Percentiles rank a stretch among this genome's conserved stretches.
Conservation (phyloP, 345 rosid species). For the Lumnitzera littorea region DNA sequence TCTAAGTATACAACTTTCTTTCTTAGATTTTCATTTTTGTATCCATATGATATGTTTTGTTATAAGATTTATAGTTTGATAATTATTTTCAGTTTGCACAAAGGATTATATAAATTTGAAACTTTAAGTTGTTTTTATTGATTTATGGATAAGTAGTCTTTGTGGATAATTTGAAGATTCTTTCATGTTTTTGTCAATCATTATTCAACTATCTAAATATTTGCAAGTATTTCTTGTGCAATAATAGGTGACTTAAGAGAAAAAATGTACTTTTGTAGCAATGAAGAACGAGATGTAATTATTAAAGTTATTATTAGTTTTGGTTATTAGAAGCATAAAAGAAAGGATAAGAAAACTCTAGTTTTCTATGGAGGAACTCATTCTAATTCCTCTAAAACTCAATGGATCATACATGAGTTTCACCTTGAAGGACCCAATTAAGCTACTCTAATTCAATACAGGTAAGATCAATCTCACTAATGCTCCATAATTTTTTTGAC, state of each 20-base stretch:
- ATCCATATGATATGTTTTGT: too few species aligned
- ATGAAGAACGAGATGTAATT: slow-evolving; percentile 10
- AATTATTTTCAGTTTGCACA: too few species aligned
- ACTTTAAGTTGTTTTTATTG: too few species aligned
- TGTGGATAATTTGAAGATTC: too few species aligned
- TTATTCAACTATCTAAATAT: not conserved
- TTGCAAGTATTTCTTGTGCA: not conserved
- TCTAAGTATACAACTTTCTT: slow-evolving; percentile 36
- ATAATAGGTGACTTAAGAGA: slow-evolving; percentile 55
- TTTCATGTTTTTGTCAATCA: too few species aligned
- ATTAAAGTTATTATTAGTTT: slow-evolving; percentile 22
- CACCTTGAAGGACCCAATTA: slow-evolving; percentile 24
- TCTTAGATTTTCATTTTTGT: too few species aligned
- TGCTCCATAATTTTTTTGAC: not conserved
- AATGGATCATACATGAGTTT: slow-evolving; percentile 70
- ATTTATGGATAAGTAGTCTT: too few species aligned
- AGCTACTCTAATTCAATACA: slow-evolving; percentile 10
- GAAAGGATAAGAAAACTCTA: slow-evolving; percentile 49
- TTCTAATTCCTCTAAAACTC: slow-evolving; percentile 18
- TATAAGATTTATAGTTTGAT: too few species aligned
- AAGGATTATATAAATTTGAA: too few species aligned
- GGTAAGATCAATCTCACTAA: slow-evolving; percentile 5
- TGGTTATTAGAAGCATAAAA: slow-evolving; percentile 65
- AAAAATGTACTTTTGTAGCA: slow-evolving; percentile 66
- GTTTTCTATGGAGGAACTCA: slow-evolving; percentile 33